A percentile compares a stretch with the other conserved stretches of the same genome.
Evolutionary conservation across 345 rosid species (phyloP).

Genomic region (Raphanus raphanistrum): DNA sequence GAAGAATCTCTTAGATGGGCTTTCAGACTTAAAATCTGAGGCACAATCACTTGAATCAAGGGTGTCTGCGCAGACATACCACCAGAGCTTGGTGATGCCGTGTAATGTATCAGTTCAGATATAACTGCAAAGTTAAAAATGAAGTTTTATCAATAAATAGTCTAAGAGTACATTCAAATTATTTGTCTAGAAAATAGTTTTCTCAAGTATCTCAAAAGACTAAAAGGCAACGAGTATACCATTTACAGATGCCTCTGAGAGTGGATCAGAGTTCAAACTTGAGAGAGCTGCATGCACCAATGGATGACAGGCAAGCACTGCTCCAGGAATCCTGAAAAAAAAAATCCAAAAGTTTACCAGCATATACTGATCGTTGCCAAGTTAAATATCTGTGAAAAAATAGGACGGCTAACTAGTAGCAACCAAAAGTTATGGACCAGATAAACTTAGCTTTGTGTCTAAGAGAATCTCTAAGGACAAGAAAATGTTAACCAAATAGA

Average conservation of each 20-base stretch:
- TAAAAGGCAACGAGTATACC: slow-evolving; percentile 50
- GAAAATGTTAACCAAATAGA: not conserved
- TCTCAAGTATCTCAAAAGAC: not conserved
- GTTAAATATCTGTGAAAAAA: slow-evolving; percentile 9
- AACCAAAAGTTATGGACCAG: slow-evolving; percentile 4
- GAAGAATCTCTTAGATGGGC: slow-evolving; percentile 80
- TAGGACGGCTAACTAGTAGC: slow-evolving; percentile 7
- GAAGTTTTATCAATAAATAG: not conserved
- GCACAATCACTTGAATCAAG: slow-evolving; percentile 90
- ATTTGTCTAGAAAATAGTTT: not conserved
- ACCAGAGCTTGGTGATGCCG: slow-evolving; percentile 75
- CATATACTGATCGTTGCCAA: slow-evolving; percentile 4
- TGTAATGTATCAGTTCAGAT: slow-evolving; percentile 90
- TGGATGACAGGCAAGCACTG: slow-evolving; percentile 83
- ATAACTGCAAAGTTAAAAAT: slow-evolving; percentile 59
- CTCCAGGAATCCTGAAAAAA: slow-evolving; percentile 81
- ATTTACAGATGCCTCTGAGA: slow-evolving; percentile 96
- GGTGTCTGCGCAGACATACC: slow-evolving; percentile 81
- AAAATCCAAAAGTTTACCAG: slow-evolving; percentile 7
- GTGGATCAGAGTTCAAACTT: slow-evolving; percentile 78
- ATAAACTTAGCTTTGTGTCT: slow-evolving; percentile 13
- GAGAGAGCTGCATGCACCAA: slow-evolving; percentile 88
- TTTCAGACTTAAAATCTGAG: slow-evolving; percentile 83
- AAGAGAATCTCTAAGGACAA: slow-evolving; percentile 1
- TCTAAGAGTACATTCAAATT: not conserved